phyloP scores from a whole-genome alignment of 345 rosid species.

The Pistacia vera region DNA sequence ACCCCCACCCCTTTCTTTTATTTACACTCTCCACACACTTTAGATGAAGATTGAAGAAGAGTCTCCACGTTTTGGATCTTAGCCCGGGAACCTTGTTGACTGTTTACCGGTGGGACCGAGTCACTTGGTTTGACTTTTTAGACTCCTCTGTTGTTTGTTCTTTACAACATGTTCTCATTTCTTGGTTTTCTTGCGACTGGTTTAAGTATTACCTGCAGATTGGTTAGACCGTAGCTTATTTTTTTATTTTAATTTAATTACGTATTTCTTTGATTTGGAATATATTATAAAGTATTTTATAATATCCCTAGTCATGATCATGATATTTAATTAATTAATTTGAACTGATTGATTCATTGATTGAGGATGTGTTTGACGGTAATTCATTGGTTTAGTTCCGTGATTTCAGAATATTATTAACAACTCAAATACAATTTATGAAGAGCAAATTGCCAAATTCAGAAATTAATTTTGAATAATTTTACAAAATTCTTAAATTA shows the following conservation, averaged over 20 bases:
- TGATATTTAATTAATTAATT: too few relatives aligned
- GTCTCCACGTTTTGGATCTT: slow-evolving; percentile 33
- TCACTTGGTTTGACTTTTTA: slow-evolving; percentile 45
- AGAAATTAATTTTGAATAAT: too few relatives aligned
- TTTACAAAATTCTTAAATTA: too few relatives aligned
- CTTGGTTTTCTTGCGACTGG: slow-evolving; percentile 2
- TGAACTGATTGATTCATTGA: too few relatives aligned
- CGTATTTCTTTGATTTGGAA: too few relatives aligned
- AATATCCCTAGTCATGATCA: too few relatives aligned
- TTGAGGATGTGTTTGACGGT: too few relatives aligned
- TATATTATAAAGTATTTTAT: too few relatives aligned
- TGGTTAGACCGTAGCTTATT: background rate
- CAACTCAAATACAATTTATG: too few relatives aligned
- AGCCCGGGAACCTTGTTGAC: slow-evolving; percentile 41
- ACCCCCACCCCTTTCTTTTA: slow-evolving; percentile 1
- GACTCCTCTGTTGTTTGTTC: background rate
- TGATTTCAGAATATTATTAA: too few relatives aligned
- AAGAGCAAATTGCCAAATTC: too few relatives aligned
- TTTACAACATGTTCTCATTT: slow-evolving; percentile 2
- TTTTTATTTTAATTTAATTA: background rate
- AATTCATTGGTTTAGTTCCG: too few relatives aligned
- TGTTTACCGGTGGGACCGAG: slow-evolving; percentile 51
- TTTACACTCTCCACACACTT: background rate
- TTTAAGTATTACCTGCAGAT: slow-evolving; percentile 22
- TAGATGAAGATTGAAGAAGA: background rate